Evolutionary conservation across 805 yeast species (phyloP), one percentile per base, ranked within the genome.

Genomic region (Lachancea cidri): DNA sequence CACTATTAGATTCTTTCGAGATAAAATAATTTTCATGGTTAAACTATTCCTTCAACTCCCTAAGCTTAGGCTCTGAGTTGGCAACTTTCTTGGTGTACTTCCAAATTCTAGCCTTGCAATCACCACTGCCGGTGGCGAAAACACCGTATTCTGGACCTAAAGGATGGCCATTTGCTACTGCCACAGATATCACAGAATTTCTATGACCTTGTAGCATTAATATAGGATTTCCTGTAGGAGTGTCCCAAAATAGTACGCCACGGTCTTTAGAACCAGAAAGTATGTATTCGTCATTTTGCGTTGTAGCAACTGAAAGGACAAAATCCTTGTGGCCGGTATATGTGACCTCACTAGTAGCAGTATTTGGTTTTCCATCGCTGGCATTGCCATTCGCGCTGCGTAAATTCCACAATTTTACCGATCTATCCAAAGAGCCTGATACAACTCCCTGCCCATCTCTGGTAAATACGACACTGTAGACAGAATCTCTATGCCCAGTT

Each of bases 61-160:
- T 49, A 22, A 53, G 39, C 35, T 48, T 42, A 11, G 48, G 39
- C 32, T 45, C 46, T 18, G 36, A 36, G 14, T 41, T 36, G 35
- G 36, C 32, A 8, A 34, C 41, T 35, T 38, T 35, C 40, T 50
- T 54, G 14, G 50, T 79, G 83, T 87, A 87, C 64, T 83, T 78
- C 98, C 98, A 91, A 58, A 91, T 85, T 66, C 96, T 79, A 31
- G 98, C 98, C 62, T 89, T 86, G 66, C 95, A 91, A 67, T 91
- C 98, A 63, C 98, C 98, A 66, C 87, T 77, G 43, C 98, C 98
- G 11, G 98, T 89, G 41, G 98, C 98, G 71, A 91, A 93, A 54
- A 86, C 81, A 36, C 94, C 91, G 47, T 75, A 75, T 27, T 59
- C 53, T 22, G 57, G 53, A 36, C 82, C 83, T 46, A 75, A 73